Base-by-base conservation (phyloP, 805 yeast species). In the Priceomyces castillae region DNA sequence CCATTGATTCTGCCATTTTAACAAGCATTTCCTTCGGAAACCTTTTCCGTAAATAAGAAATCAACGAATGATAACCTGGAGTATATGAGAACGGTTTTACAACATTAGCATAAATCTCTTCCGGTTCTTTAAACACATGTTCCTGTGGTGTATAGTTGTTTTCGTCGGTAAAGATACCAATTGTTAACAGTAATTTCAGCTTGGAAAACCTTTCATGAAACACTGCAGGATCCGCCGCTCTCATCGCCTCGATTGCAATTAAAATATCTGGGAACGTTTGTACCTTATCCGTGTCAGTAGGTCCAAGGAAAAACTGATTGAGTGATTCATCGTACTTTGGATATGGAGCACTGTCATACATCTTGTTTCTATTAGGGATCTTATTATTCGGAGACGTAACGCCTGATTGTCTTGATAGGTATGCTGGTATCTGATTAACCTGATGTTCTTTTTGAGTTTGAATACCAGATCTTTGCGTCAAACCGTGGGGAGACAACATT, bases 1-100 rank as follows among this genome's bases (percentile, higher is more conserved):
- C 94, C 84, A 92, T 85, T 7, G 87, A 80, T 56, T 84, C 82
- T 1, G 96, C 90, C 82, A 94, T 84, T 43, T 82, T 77, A 44
- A 90, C 85, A 44, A 92, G 72, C 64, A 84, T 82, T 12, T 73
- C 73, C 46, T 81, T 78, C 38, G 80, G 77, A 59, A 92, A 90
- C 39, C 98, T 65, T 30, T 76, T 69, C 45, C 84, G 72, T 46
- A 92, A 67, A 59, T 90, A 90, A 9, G 81, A 76, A 53, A 87
- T 81, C 44, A 92, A 72, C 37, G 82, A 80, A 62, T 90, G 97
- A 61, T 85, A 92, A 2, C 97, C 97, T 1, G 90, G 86, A 0
- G 96, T 90, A 58, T 94, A 92, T 7, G 90, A 78, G 58, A 86
- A 94, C 1, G 98, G 97, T 41, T 69, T 73, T 17, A 67, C 73